A percentile compares a stretch with the other conserved stretches of the same genome.
These are phyloP conservation scores for Jackrogersella minutella DNA, from an alignment of 495 filamentous ascomycete species.

Conservation along the genomic window DNA sequence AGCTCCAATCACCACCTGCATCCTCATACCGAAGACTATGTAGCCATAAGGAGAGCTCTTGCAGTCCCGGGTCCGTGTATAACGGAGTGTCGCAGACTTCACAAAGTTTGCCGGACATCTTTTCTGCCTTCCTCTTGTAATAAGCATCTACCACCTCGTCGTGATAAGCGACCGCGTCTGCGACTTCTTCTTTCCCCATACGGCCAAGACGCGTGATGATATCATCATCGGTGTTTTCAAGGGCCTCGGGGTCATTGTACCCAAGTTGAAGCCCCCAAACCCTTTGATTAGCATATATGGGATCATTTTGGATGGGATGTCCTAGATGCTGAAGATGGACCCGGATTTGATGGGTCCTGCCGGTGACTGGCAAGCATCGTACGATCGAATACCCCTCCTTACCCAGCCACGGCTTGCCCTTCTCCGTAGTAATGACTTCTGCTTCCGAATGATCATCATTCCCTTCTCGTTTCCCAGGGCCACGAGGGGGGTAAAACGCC, in stretches of 20 bases:
- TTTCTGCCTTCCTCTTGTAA: constrained; percentile 85
- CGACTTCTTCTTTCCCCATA: constrained; percentile 95
- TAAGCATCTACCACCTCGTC: constrained; percentile 90
- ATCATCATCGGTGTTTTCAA: constrained; percentile 79
- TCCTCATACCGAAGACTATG: constrained; percentile 91
- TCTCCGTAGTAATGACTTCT: constrained; percentile 33
- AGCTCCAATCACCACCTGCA: constrained; percentile 80
- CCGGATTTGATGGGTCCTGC: constrained; percentile 92
- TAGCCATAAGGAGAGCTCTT: constrained; percentile 92
- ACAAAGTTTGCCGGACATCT: constrained; percentile 85
- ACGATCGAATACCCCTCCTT: constrained; percentile 89
- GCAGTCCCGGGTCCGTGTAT: constrained; percentile 87
- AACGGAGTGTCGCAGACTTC: constrained; percentile 83
- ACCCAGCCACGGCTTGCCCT: constrained; percentile 42
- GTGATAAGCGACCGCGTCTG: constrained; percentile 91
- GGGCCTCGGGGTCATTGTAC: constrained; percentile 68
- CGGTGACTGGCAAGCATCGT: constrained; percentile 90
- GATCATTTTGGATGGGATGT: constrained; percentile 95
- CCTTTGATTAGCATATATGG: constrained; percentile 92
- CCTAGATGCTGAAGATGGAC: constrained; percentile 95
- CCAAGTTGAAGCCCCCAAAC: constrained; percentile 88
- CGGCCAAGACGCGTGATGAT: constrained; percentile 81
- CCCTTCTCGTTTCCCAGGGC: constrained; percentile 31
- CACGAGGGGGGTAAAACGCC: constrained; percentile 77
- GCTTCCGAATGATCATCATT: constrained; percentile 13